These are phyloP conservation scores for Colletotrichum agaves DNA, from an alignment of 2,329 filamentous ascomycete genomes.

Conservation along the genomic window DNA sequence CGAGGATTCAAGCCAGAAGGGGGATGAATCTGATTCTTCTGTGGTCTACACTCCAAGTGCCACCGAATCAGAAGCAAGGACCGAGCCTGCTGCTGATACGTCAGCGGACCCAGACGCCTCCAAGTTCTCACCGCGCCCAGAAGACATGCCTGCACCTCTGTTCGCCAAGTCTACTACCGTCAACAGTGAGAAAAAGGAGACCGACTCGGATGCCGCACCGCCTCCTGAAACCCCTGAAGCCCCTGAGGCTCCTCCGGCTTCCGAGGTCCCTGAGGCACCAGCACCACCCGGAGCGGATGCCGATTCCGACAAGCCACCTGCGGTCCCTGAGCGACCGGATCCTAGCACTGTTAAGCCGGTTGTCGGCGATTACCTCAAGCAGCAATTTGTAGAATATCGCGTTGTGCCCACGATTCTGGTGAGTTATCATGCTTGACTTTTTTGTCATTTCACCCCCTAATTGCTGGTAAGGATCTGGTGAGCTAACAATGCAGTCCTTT, in stretches of 20 bases:
- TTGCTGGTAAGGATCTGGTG: neutral
- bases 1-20: constrained; percentile 35
- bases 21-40: constrained; percentile 43
- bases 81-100: constrained; percentile 18
- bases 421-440: constrained; percentile 49
- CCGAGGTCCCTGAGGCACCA: constrained; percentile 29
- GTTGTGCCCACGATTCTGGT: constrained; percentile 97
- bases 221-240: constrained; percentile 38
- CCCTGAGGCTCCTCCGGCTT: constrained; percentile 5
- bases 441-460: neutral
- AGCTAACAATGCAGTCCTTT: constrained; percentile 73
- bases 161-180: constrained; percentile 56
- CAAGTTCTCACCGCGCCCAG: constrained; percentile 64
- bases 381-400: constrained; percentile 92
- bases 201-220: constrained; percentile 40
- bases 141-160: constrained; percentile 76
- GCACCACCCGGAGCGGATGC: constrained; percentile 7
- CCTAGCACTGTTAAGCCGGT: constrained; percentile 67
- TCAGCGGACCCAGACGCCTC: constrained; percentile 5
- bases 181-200: constrained; percentile 2
- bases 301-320: constrained; percentile 35
- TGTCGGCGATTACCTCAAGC: constrained; percentile 94
- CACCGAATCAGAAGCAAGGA: constrained; percentile 26
- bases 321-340: constrained; percentile 35
- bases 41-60: constrained; percentile 40